Base-by-base conservation (phyloP, 2,329 filamentous ascomycete species). In the Pezicula rhizophila region DNA sequence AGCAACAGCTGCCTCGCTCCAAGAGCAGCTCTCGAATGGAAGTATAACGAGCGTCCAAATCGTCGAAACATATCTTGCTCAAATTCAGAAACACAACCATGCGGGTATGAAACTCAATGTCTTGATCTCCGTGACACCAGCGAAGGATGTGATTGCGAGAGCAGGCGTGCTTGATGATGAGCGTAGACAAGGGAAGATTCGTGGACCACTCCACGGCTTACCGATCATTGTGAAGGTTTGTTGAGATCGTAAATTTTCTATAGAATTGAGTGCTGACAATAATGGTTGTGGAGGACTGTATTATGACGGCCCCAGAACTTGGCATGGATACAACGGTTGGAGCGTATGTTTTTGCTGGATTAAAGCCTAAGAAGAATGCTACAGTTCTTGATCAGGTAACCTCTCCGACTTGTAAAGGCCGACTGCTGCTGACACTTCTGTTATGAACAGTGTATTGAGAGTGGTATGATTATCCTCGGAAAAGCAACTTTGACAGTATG, bases 271-370 rank as follows among this genome's bases (percentile, higher is more conserved):
- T 10, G 5, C 39, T 14, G 25, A 14, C 8, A 55, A 78, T 79
- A 75, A 73, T 77, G 57, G 79, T 76, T 49, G 76, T 76, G 2
- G 68, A 77, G 17, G 79, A 79, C 14, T 81, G 78, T 0, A 76
- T 17, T 65, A 82, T 1, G 59, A 77, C 2, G 74, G 76, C 2
- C 70, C 78, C n/a, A 72, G 70, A 52, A 69, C 76, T 1, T 70
- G 72, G n/a, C 62, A 66, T 42, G 79, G 82, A 55, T 69, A 77
- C 5, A 76, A 77, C 0, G 67, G 86, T 2, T 80, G 74, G 3
- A 66, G 70, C 11, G 84, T 82, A 58, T 70, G 87, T 82, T 47
- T 67, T 75, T 48, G 77, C 78, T 1, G 83, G 83, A 8, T 17
- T 20, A 23, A 20, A 42, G 39, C 39, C 39, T 20, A 18, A 25